A percentile compares a stretch with the other conserved stretches of the same genome.
Conservation (phyloP, 495 filamentous ascomycete species). For the Penicillium daleae region DNA sequence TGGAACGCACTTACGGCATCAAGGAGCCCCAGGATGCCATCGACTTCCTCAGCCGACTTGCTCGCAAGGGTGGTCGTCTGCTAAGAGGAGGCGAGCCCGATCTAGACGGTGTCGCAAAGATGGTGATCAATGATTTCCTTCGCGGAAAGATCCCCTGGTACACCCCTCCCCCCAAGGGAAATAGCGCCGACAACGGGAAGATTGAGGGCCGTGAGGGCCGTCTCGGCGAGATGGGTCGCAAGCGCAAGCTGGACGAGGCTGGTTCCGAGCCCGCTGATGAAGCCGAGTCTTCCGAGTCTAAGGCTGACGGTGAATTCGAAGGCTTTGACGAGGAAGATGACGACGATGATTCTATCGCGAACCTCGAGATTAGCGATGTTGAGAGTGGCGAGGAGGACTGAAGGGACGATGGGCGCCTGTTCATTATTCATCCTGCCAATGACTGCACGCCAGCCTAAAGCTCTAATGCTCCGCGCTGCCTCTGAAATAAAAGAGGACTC, state of each 20-base stretch:
- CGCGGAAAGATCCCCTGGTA: slow-evolving; percentile 96
- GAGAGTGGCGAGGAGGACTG: slow-evolving; percentile 51
- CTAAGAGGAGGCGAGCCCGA: slow-evolving; percentile 91
- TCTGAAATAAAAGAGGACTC: slow-evolving; percentile 20
- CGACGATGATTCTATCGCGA: slow-evolving; percentile 46
- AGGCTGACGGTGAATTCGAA: slow-evolving; percentile 42
- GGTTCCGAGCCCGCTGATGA: slow-evolving; percentile 34
- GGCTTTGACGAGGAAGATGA: slow-evolving; percentile 42
- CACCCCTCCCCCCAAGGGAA: slow-evolving; percentile 71
- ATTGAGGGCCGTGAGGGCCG: slow-evolving; percentile 62
- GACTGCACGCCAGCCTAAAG: slow-evolving; percentile 6
- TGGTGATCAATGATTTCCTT: slow-evolving; percentile 94
- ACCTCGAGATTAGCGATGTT: slow-evolving; percentile 49
- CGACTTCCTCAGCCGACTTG: slow-evolving; percentile 84
- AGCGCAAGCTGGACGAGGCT: slow-evolving; percentile 55
- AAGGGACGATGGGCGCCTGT: slow-evolving; percentile 11
- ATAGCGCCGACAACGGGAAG: slow-evolving; percentile 54
- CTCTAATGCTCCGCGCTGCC: not conserved
- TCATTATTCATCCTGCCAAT: slow-evolving; percentile 1
- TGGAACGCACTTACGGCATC: slow-evolving; percentile 91
- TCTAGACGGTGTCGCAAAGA: slow-evolving; percentile 90
- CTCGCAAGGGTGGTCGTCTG: slow-evolving; percentile 83
- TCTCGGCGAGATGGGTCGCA: slow-evolving; percentile 66
- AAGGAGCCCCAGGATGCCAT: slow-evolving; percentile 67
- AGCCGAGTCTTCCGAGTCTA: slow-evolving; percentile 30